A percentile compares a stretch with the other conserved stretches of the same genome.
These are phyloP conservation scores for Candida andamanensis DNA, from an alignment of 805 yeast species.

Conservation along the genomic window DNA sequence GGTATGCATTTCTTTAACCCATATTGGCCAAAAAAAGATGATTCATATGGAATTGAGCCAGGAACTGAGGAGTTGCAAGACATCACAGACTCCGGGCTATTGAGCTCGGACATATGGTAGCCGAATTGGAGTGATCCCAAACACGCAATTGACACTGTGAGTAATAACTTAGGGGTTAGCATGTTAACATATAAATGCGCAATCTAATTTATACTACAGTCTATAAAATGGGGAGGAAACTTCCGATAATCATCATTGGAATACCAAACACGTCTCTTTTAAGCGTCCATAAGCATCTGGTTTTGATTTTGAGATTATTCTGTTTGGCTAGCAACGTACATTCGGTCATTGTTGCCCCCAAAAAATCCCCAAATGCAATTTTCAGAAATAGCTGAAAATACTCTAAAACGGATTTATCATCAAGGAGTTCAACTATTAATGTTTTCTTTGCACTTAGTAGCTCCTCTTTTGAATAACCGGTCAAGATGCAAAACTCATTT, in stretches of 20 bases:
- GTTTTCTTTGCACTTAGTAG: conserved; percentile 57
- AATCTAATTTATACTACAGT: too few relatives aligned
- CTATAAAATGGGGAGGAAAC: conserved; percentile 72
- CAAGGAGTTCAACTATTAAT: conserved; percentile 78
- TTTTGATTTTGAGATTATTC: conserved; percentile 52
- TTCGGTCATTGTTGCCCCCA: conserved; percentile 80
- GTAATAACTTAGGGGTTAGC: conserved; percentile 32
- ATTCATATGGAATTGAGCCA: conserved; percentile 24
- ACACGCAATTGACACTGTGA: conserved; percentile 55
- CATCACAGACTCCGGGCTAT: conserved; percentile 76
- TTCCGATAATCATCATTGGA: conserved; percentile 95
- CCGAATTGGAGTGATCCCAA: conserved; percentile 87
- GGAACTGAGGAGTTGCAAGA: conserved; percentile 46
- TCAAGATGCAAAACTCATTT: conserved; percentile 83
- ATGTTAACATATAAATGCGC: not conserved
- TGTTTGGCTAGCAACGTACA: conserved; percentile 68
- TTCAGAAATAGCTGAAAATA: conserved; percentile 81
- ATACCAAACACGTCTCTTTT: conserved; percentile 94
- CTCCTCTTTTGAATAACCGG: conserved; percentile 82
- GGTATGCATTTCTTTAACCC: conserved; percentile 50
- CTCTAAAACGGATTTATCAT: conserved; percentile 79
- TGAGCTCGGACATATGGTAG: conserved; percentile 89
- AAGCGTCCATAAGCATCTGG: conserved; percentile 87
- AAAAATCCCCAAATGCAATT: conserved; percentile 86
- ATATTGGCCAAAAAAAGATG: conserved; percentile 37